phyloP scores from a whole-genome alignment of 306 rosid genomes.

The Vigna hirtella region DNA sequence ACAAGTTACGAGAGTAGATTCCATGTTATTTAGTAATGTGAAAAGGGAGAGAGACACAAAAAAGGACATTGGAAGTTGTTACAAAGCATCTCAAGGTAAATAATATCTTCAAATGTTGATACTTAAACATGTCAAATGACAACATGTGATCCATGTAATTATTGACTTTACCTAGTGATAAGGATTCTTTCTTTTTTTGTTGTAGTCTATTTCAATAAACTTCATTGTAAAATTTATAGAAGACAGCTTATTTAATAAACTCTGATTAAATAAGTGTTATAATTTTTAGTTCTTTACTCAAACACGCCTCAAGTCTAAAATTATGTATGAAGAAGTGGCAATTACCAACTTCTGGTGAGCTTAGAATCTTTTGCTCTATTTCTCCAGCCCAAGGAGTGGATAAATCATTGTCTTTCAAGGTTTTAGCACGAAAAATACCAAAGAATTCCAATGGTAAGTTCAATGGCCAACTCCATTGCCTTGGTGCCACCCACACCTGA shows the following conservation, averaged over 20 bases:
- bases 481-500: conserved; percentile 94
- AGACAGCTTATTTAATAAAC: not conserved
- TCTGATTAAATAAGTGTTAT: not conserved
- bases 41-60: too few relatives aligned
- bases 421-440: conserved; percentile 84
- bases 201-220: not conserved
- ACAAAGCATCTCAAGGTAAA: not conserved
- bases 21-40: too few relatives aligned
- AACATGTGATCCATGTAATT: not conserved
- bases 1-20: too few relatives aligned
- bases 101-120: not conserved
- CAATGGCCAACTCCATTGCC: conserved; percentile 99
- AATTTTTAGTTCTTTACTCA: not conserved
- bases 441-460: conserved; percentile 89
- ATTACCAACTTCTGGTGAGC: conserved; percentile 99
- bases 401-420: conserved; percentile 71
- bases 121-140: not conserved
- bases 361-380: conserved; percentile 86
- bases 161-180: not conserved
- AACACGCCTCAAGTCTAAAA: not conserved
- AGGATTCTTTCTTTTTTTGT: not conserved
- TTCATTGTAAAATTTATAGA: not conserved
- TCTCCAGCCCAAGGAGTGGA: conserved; percentile 88
- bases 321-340: not conserved
- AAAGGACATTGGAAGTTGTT: not conserved